These are phyloP conservation scores for Cronartium ribicola DNA, from an alignment of 1,284 basidiomycete species.

Conservation along the genomic window DNA sequence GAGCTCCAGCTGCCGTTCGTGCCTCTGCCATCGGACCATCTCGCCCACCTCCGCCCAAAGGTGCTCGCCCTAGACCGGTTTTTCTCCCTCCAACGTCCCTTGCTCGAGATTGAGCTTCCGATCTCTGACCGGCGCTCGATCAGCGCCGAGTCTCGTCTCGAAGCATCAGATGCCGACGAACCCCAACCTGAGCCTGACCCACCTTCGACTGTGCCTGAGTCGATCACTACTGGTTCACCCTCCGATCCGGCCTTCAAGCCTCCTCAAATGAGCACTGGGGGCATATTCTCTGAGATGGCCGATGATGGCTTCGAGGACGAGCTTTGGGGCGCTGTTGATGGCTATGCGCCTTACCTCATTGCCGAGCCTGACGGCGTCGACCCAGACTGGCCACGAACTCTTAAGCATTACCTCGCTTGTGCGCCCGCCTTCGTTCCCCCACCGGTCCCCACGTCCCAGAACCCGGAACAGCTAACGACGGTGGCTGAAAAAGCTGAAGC, in stretches of 20 bases:
- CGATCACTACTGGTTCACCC: constrained; percentile 11
- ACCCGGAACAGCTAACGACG: background rate
- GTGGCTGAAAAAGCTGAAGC: background rate
- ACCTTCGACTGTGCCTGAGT: background rate
- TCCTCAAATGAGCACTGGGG: constrained; percentile 6
- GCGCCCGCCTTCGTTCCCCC: constrained; percentile 28
- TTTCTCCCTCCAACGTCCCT: constrained; percentile 23
- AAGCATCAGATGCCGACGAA: background rate
- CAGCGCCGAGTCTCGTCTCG: constrained; percentile 5
- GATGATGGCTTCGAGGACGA: constrained; percentile 20
- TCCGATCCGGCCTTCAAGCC: constrained; percentile 36
- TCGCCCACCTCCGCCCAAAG: constrained; percentile 23
- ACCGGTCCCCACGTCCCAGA: background rate
- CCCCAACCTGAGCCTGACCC: background rate
- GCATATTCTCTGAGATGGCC: background rate
- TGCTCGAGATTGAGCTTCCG: constrained; percentile 28
- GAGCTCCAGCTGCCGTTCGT: constrained; percentile 16
- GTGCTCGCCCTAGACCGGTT: constrained; percentile 25
- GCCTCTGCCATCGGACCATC: constrained; percentile 24
- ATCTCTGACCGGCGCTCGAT: constrained; percentile 25
- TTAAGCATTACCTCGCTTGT: constrained; percentile 27
- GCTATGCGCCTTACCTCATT: constrained; percentile 18
- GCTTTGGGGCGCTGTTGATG: constrained; percentile 15
- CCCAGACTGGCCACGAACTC: constrained; percentile 22
- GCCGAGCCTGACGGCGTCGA: constrained; percentile 27